These are phyloP conservation scores for Rhizopogon vesiculosus DNA, from an alignment of 768 basidiomycete genomes.

Conservation along the genomic window DNA sequence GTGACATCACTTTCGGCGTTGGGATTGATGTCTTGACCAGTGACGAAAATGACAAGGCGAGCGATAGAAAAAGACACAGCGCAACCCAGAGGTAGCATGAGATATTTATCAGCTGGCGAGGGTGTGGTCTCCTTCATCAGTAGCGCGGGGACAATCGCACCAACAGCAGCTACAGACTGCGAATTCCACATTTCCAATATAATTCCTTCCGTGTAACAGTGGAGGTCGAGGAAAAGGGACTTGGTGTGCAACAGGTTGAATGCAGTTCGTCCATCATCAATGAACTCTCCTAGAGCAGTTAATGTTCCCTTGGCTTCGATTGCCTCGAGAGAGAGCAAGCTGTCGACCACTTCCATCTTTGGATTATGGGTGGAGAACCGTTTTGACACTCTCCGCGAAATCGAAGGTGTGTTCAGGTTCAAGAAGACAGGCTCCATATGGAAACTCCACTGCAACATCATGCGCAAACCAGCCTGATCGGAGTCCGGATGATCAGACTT, in stretches of 20 bases:
- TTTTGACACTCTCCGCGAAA: conserved; percentile 22
- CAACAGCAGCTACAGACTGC: conserved; percentile 49
- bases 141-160: conserved; percentile 40
- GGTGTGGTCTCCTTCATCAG: conserved; percentile 15
- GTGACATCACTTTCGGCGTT: conserved; percentile 58
- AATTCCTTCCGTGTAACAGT: conserved; percentile 51
- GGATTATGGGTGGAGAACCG: conserved; percentile 34
- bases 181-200: conserved; percentile 66
- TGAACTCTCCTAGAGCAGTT: conserved; percentile 44
- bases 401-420: conserved; percentile 32
- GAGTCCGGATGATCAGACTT: conserved; percentile 8
- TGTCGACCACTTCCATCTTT: conserved; percentile 32
- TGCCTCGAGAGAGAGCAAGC: conserved; percentile 54
- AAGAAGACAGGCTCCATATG: conserved; percentile 49
- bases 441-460: conserved; percentile 38
- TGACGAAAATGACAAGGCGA: conserved; percentile 62
- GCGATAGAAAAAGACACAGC: conserved; percentile 53
- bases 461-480: conserved; percentile 39
- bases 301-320: conserved; percentile 44
- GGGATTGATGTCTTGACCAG: conserved; percentile 80
- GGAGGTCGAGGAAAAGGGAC: conserved; percentile 42
- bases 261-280: conserved; percentile 36
- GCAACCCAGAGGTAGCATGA: conserved; percentile 50
- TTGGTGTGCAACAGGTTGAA: conserved; percentile 37
- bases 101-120: conserved; percentile 17